A percentile compares a stretch with the other conserved stretches of the same genome.
Conservation (phyloP, 1,139 yeast genomes). For the Taiozyma onychis region DNA sequence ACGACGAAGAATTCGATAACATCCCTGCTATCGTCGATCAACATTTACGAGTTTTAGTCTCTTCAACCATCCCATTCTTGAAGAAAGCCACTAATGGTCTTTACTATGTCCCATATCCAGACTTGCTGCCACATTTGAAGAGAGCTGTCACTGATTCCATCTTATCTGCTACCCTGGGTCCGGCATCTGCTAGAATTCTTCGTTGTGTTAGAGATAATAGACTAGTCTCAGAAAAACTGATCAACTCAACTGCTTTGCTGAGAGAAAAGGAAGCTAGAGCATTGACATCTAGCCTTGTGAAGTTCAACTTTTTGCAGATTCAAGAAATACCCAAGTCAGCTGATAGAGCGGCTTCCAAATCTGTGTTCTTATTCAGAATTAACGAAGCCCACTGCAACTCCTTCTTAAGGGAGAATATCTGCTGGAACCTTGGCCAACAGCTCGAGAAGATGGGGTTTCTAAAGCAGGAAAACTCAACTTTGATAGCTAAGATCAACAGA, state of each 20-base stretch:
- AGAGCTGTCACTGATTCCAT: slow-evolving; percentile 56
- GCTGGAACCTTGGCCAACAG: slow-evolving; percentile 65
- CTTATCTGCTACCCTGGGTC: slow-evolving; percentile 51
- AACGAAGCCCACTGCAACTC: slow-evolving; percentile 46
- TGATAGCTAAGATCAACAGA: slow-evolving; percentile 76
- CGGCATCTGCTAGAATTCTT: slow-evolving; percentile 55
- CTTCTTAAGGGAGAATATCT: slow-evolving; percentile 46
- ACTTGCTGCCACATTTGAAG: slow-evolving; percentile 42
- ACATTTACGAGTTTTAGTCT: slow-evolving; percentile 48
- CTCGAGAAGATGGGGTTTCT: slow-evolving; percentile 50
- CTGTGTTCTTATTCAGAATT: slow-evolving; percentile 78
- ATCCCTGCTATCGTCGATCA: slow-evolving; percentile 31
- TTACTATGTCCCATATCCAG: slow-evolving; percentile 38
- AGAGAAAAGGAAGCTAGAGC: slow-evolving; percentile 73
- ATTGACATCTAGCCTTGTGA: slow-evolving; percentile 49
- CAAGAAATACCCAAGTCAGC: slow-evolving; percentile 93
- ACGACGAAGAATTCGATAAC: slow-evolving; percentile 21
- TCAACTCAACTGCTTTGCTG: slow-evolving; percentile 68
- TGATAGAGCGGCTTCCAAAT: slow-evolving; percentile 87
- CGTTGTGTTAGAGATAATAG: slow-evolving; percentile 63
- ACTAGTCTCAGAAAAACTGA: slow-evolving; percentile 79
- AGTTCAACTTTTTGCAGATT: slow-evolving; percentile 57
- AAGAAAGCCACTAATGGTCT: slow-evolving; percentile 38
- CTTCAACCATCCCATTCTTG: slow-evolving; percentile 41
- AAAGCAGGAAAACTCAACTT: slow-evolving; percentile 56